Evolutionary conservation across 169 alveolate genomes (phyloP).

Genomic region (Nephromyces sp.): DNA sequence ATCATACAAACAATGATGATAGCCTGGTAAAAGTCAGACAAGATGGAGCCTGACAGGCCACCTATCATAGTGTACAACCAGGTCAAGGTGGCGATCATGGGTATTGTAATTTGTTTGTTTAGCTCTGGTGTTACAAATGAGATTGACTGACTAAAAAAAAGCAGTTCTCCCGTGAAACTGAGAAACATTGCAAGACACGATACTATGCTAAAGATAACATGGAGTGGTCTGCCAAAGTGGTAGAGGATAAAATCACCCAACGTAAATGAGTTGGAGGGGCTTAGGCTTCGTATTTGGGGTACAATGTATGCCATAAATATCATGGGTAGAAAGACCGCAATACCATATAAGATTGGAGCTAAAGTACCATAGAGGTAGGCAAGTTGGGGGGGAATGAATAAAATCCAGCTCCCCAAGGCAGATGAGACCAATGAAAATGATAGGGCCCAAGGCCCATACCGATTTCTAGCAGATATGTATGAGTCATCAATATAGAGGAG

Average conservation of each 20-base stretch:
- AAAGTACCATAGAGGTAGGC: background rate
- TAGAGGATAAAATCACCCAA: background rate
- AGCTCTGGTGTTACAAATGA: background rate
- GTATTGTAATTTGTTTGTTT: background rate
- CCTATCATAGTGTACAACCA: background rate
- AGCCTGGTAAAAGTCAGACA: background rate
- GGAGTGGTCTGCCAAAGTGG: background rate
- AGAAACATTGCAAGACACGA: background rate
- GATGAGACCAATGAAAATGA: background rate
- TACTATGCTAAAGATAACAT: background rate
- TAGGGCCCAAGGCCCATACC: background rate
- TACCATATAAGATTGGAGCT: background rate
- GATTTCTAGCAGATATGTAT: background rate
- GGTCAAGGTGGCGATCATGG: background rate
- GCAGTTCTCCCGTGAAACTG: background rate
- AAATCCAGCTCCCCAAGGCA: background rate
- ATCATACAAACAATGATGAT: too few species aligned
- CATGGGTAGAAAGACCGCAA: background rate
- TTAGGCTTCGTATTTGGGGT: background rate
- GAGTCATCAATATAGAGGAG: too few species aligned
- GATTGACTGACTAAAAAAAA: background rate
- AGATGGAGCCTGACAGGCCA: background rate
- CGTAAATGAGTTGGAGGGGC: background rate
- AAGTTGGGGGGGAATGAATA: background rate
- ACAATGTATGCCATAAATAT: background rate